These are phyloP conservation scores for Yamadazyma triangularis DNA, from an alignment of 1,139 yeast genomes.

Conservation along the genomic window DNA sequence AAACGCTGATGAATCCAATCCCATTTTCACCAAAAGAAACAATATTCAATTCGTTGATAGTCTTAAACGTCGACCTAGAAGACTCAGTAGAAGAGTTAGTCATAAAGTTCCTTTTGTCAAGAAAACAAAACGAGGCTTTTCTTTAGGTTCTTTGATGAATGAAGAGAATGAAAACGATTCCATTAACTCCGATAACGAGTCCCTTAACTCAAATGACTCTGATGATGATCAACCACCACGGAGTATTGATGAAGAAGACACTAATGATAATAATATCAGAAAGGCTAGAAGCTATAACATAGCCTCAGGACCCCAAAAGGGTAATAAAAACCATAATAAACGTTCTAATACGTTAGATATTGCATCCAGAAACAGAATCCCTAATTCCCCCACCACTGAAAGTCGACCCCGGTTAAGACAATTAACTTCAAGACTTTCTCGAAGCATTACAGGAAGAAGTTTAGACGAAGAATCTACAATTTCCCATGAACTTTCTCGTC, in stretches of 20 bases:
- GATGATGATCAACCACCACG: conserved; percentile 14
- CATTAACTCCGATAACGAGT: conserved; percentile 19
- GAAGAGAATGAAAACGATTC: conserved; percentile 14
- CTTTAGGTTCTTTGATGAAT: conserved; percentile 12
- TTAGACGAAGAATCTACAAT: conserved; percentile 12
- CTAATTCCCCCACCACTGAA: neutral
- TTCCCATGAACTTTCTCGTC: conserved; percentile 15
- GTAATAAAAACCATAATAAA: conserved; percentile 29
- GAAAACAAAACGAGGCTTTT: conserved; percentile 11
- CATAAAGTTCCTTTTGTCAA: conserved; percentile 22
- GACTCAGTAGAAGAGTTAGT: conserved; percentile 10
- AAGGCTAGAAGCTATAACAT: conserved; percentile 33
- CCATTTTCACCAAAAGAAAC: conserved; percentile 30
- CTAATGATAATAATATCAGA: conserved; percentile 15
- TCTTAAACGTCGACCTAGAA: conserved; percentile 9
- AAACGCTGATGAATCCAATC: conserved; percentile 23
- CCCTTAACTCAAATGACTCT: conserved; percentile 10
- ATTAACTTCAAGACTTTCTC: conserved; percentile 6
- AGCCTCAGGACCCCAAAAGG: conserved; percentile 33
- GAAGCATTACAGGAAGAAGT: conserved; percentile 10
- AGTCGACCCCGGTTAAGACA: conserved; percentile 5
- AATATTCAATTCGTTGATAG: conserved; percentile 17
- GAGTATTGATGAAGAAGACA: no score
- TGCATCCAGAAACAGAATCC: neutral
- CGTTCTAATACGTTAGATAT: conserved; percentile 28